Conservation (phyloP, 257 asterid genomes). For the Jasminum sambac region DNA sequence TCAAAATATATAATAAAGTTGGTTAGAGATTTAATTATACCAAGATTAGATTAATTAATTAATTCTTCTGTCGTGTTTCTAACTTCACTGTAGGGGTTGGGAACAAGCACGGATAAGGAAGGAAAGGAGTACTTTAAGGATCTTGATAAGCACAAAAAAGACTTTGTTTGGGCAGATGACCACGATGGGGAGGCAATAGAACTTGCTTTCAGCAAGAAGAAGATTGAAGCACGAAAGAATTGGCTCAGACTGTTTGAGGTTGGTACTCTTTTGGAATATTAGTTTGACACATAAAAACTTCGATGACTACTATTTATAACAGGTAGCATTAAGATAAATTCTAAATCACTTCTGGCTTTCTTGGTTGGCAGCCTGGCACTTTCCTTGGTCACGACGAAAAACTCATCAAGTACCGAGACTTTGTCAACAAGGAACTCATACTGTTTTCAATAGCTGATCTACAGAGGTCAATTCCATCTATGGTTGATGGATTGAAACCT, state of each 20-base stretch:
- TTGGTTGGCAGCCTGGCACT: slow-evolving; percentile 80
- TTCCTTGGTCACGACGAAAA: slow-evolving; percentile 70
- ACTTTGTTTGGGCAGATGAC: slow-evolving; percentile 74
- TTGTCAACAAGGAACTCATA: slow-evolving; percentile 92
- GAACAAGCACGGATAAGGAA: slow-evolving; percentile 89
- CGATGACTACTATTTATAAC: background rate
- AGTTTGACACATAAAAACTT: background rate
- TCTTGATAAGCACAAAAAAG: slow-evolving; percentile 82
- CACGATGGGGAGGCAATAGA: slow-evolving; percentile 96
- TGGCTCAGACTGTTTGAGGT: slow-evolving; percentile 98
- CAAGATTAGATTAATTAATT: background rate
- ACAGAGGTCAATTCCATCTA: slow-evolving; percentile 96
- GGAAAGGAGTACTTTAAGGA: slow-evolving; percentile 87
- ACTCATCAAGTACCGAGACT: slow-evolving; percentile 75
- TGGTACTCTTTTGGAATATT: slow-evolving; percentile 1
- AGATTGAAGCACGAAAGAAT: slow-evolving; percentile 89
- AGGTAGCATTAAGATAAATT: background rate
- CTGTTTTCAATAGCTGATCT: slow-evolving; percentile 92
- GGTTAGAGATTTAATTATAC: background rate
- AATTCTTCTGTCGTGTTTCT: slow-evolving; percentile 5
- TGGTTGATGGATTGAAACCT: slow-evolving; percentile 98
- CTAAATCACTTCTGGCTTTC: background rate
- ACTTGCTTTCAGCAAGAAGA: slow-evolving; percentile 97
- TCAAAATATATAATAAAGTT: background rate
- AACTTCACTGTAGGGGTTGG: slow-evolving; percentile 78